These are phyloP conservation scores for Mycena capillaripes DNA, from an alignment of 768 basidiomycete species.

Conservation along the genomic window DNA sequence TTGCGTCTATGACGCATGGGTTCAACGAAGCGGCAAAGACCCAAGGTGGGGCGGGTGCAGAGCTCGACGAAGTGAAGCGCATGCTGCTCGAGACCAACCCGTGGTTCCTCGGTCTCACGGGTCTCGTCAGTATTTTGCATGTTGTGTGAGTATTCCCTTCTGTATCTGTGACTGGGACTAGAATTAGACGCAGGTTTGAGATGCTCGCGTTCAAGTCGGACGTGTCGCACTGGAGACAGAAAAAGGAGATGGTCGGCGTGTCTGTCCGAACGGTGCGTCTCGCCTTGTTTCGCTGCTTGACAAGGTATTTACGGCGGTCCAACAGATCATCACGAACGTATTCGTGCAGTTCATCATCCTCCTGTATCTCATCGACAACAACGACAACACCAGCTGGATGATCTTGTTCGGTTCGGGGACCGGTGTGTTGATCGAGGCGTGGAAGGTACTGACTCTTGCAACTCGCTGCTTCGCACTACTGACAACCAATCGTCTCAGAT, in stretches of 20 bases:
- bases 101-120: slow-evolving; percentile 89
- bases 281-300: slow-evolving; percentile 22
- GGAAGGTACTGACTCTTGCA: slow-evolving; percentile 77
- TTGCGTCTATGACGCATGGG: slow-evolving; percentile 85
- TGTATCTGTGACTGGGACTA: not conserved
- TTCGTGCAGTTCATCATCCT: slow-evolving; percentile 93
- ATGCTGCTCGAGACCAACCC: slow-evolving; percentile 93
- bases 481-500: slow-evolving; percentile 60
- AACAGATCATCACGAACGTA: slow-evolving; percentile 88
- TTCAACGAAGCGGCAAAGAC: slow-evolving; percentile 90
- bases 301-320: slow-evolving; percentile 15
- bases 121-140: slow-evolving; percentile 88
- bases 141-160: slow-evolving; percentile 71
- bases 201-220: slow-evolving; percentile 97
- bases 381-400: slow-evolving; percentile 97
- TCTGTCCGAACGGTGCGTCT: slow-evolving; percentile 81
- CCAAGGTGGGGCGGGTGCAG: slow-evolving; percentile 73
- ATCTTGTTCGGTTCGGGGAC: slow-evolving; percentile 91
- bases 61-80: slow-evolving; percentile 95
- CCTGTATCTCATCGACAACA: slow-evolving; percentile 95
- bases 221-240: slow-evolving; percentile 95
- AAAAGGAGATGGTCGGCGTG: slow-evolving; percentile 95
- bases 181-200: slow-evolving; percentile 75
- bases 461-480: slow-evolving; percentile 28
- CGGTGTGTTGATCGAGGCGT: slow-evolving; percentile 89